Percentiles rank a stretch among this genome's conserved stretches.
Conservation (phyloP, 1,284 basidiomycete genomes). For the Fistulinella staudtii region DNA sequence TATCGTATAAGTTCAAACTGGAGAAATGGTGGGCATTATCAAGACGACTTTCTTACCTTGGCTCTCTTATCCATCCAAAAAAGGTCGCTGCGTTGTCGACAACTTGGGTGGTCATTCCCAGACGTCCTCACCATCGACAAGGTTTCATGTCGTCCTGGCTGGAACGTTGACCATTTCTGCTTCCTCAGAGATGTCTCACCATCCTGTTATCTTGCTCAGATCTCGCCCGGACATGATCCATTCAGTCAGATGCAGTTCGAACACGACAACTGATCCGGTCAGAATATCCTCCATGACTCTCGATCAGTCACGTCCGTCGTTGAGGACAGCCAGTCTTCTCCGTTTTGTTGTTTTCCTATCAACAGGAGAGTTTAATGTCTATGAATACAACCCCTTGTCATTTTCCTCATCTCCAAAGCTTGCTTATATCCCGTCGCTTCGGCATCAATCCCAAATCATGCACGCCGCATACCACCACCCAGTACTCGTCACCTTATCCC, state of each 20-base stretch:
- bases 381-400: constrained; percentile 45
- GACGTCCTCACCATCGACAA: too few species aligned
- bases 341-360: constrained; percentile 61
- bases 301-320: constrained; percentile 61
- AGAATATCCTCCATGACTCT: constrained; percentile 59
- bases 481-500: constrained; percentile 65
- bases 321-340: constrained; percentile 27
- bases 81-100: constrained; percentile 32
- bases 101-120: too few species aligned
- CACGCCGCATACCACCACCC: constrained; percentile 75
- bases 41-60: constrained; percentile 11
- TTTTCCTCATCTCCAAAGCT: constrained; percentile 41
- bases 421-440: constrained; percentile 46
- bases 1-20: constrained; percentile 78
- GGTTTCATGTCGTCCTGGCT: constrained; percentile 38
- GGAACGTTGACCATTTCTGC: constrained; percentile 41
- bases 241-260: constrained; percentile 28
- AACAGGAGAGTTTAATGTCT: constrained; percentile 62
- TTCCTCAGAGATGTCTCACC: constrained; percentile 28
- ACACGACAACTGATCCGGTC: constrained; percentile 22
- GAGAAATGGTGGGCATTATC: constrained; percentile 57
- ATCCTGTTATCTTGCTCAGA: constrained; percentile 29
- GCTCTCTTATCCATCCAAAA: constrained; percentile 19
- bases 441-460: constrained; percentile 44
- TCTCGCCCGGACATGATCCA: constrained; percentile 11